Evolutionary conservation across 2,329 filamentous ascomycete species (phyloP).

Genomic region (Ceratocystis huliohia): DNA sequence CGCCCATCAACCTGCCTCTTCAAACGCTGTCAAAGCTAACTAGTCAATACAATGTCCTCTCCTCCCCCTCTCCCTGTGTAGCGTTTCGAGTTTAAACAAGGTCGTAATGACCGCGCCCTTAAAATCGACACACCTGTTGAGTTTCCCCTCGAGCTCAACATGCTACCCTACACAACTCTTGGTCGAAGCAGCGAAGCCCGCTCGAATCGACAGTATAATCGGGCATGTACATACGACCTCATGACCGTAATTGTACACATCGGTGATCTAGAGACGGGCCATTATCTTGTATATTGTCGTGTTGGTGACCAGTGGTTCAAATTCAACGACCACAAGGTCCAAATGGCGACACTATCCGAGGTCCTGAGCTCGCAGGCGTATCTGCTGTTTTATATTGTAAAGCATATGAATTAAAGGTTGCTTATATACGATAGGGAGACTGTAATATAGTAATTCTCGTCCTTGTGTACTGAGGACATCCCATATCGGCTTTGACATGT

Average conservation of each 20-base stretch:
- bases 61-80: conserved; percentile 24
- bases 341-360: conserved; percentile 68
- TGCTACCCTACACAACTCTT: conserved; percentile 75
- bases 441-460: background rate
- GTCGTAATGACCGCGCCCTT: conserved; percentile 53
- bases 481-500: no score
- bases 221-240: conserved; percentile 71
- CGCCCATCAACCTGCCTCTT: no score
- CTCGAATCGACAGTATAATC: conserved; percentile 41
- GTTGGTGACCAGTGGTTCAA: conserved; percentile 84
- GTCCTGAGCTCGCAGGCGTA: conserved; percentile 81
- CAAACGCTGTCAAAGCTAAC: background rate
- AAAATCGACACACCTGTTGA: conserved; percentile 81
- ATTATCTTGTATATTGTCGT: conserved; percentile 81
- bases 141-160: conserved; percentile 77
- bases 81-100: conserved; percentile 62
- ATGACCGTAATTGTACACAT: conserved; percentile 86
- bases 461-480: no score
- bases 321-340: conserved; percentile 91
- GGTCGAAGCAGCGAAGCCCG: conserved; percentile 39
- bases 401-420: conserved; percentile 33
- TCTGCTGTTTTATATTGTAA: conserved; percentile 72
- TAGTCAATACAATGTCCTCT: no score
- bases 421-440: conserved; percentile 2
- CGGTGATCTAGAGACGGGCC: conserved; percentile 81